Base-by-base conservation (phyloP, 2,329 filamentous ascomycete species). In the Clarireedia hainanense region DNA sequence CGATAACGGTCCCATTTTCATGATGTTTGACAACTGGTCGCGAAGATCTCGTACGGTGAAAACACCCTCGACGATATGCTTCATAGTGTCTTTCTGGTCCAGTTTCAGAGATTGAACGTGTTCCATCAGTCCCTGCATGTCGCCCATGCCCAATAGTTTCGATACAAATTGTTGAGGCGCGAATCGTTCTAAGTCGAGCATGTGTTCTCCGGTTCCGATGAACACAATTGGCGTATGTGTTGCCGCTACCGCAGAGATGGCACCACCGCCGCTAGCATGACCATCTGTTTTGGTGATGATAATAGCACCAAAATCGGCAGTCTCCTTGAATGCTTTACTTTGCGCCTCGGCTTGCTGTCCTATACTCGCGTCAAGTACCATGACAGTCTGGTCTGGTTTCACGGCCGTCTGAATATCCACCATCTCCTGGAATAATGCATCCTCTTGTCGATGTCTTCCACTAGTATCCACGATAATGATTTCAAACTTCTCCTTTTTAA, bases 221-320 rank as follows among this genome's bases (percentile, higher is more conserved):
- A 96, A 99, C 10, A 97, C 91, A 64, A 99, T 99, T 2, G 94
- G 94, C 0, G 94, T 97, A 65, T 92, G 87, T 34, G 94, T 99
- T 2, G 94, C 94, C 1, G 94, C 94, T 56, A 99, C 94, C 9
- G 94, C 94, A 3, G 92, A 97, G 56, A 99, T 99, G 59, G 94
- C 94, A 75, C 94, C 94, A 77, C 94, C 94, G 65, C 94, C 94
- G 47, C 89, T 89, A 1, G 94, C 94, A 64, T 96, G 90, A 61
- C 94, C 94, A 69, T 99, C 94, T 0, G 92, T 97, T 76, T 99
- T 99, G 52, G 94, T 99, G 69, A 99, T 96, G 68, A 99, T 96
- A 67, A 99, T 99, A 62, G 94, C 91, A 68, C 94, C 94, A 65
- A 97, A 99, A 71, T 96, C 90, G 36, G 94, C 91, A 0, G 91